These are phyloP conservation scores for Sclerotinia sclerotiorum DNA, from an alignment of 2,329 filamentous ascomycete species.

Conservation along the genomic window DNA sequence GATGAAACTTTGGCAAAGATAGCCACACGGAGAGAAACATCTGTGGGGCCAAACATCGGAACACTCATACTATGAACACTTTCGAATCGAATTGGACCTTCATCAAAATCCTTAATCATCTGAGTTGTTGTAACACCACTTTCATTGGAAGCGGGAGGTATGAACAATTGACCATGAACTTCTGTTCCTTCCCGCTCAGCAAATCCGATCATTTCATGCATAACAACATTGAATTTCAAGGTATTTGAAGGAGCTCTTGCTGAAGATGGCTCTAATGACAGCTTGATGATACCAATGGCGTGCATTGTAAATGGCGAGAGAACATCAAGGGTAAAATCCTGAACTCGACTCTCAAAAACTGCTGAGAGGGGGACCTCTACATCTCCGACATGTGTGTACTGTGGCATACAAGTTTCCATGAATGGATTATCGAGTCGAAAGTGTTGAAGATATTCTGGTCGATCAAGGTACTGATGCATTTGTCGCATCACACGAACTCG, in stretches of 20 bases:
- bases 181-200: slow-evolving; percentile 93
- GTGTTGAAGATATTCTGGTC: slow-evolving; percentile 91
- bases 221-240: slow-evolving; percentile 96
- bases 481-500: slow-evolving; percentile 91
- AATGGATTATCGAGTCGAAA: slow-evolving; percentile 93
- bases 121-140: slow-evolving; percentile 93
- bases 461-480: slow-evolving; percentile 93
- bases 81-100: slow-evolving; percentile 88
- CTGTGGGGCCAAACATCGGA: slow-evolving; percentile 72
- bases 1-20: slow-evolving; percentile 88
- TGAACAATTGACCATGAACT: slow-evolving; percentile 95
- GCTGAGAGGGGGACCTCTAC: slow-evolving; percentile 88
- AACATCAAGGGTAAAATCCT: slow-evolving; percentile 90
- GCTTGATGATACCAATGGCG: slow-evolving; percentile 83
- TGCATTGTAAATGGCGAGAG: slow-evolving; percentile 90
- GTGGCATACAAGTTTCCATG: slow-evolving; percentile 83
- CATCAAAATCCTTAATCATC: slow-evolving; percentile 91
- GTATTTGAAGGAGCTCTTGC: slow-evolving; percentile 89
- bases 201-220: slow-evolving; percentile 94
- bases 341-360: slow-evolving; percentile 91
- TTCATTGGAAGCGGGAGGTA: slow-evolving; percentile 85
- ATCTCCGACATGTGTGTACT: slow-evolving; percentile 90
- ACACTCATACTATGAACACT: slow-evolving; percentile 98
- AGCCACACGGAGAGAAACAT: slow-evolving; percentile 77
- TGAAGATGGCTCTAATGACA: slow-evolving; percentile 90